A percentile compares a stretch with the other conserved stretches of the same genome.
These are phyloP conservation scores for Puya raimondii DNA, from an alignment of 176 grass and related monocot genomes.

Conservation along the genomic window DNA sequence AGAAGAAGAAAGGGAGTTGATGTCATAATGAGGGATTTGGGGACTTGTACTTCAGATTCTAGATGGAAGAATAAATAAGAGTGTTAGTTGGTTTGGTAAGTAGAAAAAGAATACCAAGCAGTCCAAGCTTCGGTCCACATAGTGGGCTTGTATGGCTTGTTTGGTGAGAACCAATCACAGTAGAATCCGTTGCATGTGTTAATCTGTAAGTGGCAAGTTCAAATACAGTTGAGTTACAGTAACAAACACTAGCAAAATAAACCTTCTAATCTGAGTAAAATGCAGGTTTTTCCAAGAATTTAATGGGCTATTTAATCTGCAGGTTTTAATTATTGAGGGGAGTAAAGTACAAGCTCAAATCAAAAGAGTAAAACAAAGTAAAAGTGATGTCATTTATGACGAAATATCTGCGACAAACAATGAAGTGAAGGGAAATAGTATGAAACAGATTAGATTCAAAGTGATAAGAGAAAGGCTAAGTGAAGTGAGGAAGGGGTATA, in stretches of 20 bases:
- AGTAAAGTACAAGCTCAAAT: no score
- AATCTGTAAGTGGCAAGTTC: conserved; percentile 36
- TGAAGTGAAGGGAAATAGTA: no score
- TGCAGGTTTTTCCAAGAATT: no score
- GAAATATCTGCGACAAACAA: no score
- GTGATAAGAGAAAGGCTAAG: not conserved
- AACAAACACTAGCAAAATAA: not conserved
- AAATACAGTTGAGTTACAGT: not conserved
- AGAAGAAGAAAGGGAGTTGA: conserved; percentile 1
- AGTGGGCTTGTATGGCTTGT: conserved; percentile 77
- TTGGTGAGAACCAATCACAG: conserved; percentile 84
- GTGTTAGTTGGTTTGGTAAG: not conserved
- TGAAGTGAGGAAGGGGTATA: conserved; percentile 19
- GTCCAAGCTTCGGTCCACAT: conserved; percentile 99
- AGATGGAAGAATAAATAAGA: not conserved
- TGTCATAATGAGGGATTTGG: not conserved
- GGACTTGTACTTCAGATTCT: not conserved
- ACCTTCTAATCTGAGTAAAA: no score
- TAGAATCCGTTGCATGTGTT: conserved; percentile 98
- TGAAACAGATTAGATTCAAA: no score
- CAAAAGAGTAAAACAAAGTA: no score
- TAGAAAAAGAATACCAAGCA: conserved; percentile 59
- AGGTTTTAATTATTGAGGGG: no score
- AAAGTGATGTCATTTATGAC: no score
- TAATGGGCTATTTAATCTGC: no score